These are phyloP conservation scores for Euphorbia peplus DNA, from an alignment of 345 rosid genomes.

Conservation along the genomic window DNA sequence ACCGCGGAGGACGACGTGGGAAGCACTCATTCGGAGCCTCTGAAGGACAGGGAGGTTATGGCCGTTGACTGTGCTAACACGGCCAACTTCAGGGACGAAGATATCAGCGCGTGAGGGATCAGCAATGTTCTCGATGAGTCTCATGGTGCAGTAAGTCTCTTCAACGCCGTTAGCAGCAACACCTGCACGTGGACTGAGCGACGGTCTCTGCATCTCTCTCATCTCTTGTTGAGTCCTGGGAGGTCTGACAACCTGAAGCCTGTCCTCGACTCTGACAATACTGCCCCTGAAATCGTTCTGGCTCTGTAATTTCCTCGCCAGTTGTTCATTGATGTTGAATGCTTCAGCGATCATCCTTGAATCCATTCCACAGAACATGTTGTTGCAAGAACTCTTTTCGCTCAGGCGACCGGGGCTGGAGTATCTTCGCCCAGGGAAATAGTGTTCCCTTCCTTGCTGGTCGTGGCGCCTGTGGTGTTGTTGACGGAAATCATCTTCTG, in stretches of 20 bases:
- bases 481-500: slow-evolving; percentile 31
- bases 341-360: slow-evolving; percentile 48
- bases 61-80: slow-evolving; percentile 50
- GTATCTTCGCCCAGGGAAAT: slow-evolving; percentile 9
- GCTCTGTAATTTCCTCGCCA: slow-evolving; percentile 46
- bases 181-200: slow-evolving; percentile 8
- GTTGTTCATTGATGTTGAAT: slow-evolving; percentile 42
- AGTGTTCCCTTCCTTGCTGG: slow-evolving; percentile 7
- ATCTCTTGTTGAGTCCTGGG: slow-evolving; percentile 10
- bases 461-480: background rate
- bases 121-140: slow-evolving; percentile 54
- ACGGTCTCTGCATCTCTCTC: slow-evolving; percentile 13
- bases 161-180: slow-evolving; percentile 50
- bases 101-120: slow-evolving; percentile 57
- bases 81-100: slow-evolving; percentile 54
- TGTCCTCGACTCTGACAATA: slow-evolving; percentile 52
- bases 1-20: slow-evolving; percentile 39
- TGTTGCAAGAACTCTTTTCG: slow-evolving; percentile 33
- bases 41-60: slow-evolving; percentile 57
- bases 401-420: background rate
- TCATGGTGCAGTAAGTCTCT: slow-evolving; percentile 72
- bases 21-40: slow-evolving; percentile 53
- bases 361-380: slow-evolving; percentile 53
- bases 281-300: slow-evolving; percentile 46
- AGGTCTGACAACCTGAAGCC: slow-evolving; percentile 39